Conservation (phyloP, 208 protist genomes). For the Trypanosoma brucei region DNA sequence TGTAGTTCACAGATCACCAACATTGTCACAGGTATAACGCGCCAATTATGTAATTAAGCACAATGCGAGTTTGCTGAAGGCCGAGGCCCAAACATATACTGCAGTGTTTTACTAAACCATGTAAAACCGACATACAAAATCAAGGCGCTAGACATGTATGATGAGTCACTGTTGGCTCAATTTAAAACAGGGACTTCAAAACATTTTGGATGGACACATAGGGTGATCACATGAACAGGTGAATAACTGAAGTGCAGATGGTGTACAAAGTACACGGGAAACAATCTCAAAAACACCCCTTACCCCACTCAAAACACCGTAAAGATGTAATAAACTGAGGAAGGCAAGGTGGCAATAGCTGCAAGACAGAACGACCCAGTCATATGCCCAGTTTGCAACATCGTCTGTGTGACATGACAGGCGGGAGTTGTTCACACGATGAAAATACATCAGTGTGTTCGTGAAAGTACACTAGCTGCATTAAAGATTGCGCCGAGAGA, state of each 20-base stretch:
- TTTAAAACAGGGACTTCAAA: conserved; percentile 8
- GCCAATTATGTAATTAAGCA: neutral
- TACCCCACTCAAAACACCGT: neutral
- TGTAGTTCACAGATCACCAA: neutral
- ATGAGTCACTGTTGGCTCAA: conserved; percentile 4
- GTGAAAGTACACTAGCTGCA: neutral
- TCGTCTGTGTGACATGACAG: conserved; percentile 1
- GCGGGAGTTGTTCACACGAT: conserved; percentile 3
- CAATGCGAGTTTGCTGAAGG: neutral
- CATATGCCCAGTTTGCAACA: conserved; percentile 12
- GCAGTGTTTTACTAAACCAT: neutral
- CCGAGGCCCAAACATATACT: neutral
- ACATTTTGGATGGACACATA: conserved; percentile 4
- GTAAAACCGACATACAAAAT: neutral
- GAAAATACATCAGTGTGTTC: neutral
- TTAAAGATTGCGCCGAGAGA: neutral
- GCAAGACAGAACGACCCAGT: neutral
- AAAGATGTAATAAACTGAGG: neutral
- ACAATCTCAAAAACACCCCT: neutral
- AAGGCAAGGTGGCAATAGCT: neutral
- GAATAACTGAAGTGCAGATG: neutral
- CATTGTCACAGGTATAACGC: conserved; percentile 4
- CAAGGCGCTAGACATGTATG: neutral
- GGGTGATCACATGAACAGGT: neutral
- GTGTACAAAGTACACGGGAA: neutral